Evolutionary conservation across 2,329 filamentous ascomycete species (phyloP), one percentile per base, ranked within the genome.

Genomic region (Epichloe sp.): DNA sequence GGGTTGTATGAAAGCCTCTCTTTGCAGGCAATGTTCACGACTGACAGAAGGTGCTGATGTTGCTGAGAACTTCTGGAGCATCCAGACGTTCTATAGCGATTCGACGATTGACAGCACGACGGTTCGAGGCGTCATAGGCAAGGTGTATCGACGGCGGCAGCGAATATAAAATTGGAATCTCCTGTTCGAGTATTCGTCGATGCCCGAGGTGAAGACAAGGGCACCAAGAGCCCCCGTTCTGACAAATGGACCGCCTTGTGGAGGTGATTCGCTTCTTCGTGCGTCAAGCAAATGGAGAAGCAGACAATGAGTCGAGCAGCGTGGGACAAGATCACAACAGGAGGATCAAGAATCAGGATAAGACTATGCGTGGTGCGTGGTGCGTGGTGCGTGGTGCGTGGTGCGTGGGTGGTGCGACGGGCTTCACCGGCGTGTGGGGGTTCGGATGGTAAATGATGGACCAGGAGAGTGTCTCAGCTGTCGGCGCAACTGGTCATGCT

Each of bases 381-480:
- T 38, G 44, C 23, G 23, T 23, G 23, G 23, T 23, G 23, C 23
- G 23, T n/a, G n/a, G n/a, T n/a, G 17, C 17, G 19, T 26, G 23
- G 23, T 23, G 6, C 17, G 31, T 42, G 40, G 5, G 26, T 34
- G 42, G 36, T 47, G 41, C 15, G 43, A 46, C 42, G 36, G 36
- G 34, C 41, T 34, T 44, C 36, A 34, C 14, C 14, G 43, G 51
- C 37, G 47, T 44, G 38, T 42, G 19, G 38, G 31, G 45, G 35
- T 43, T 37, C 48, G 14, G 44, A 40, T 37, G 49, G 49, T 48
- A 47, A 45, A 53, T 41, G 49, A 48, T 38, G 36, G 48, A 41
- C 26, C 31, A 35, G 43, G 46, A 47, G 36, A 41, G 36, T 49
- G 52, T 53, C 49, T 53, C 49, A 53, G 49, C 49, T 35, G 41